Evolutionary conservation across 805 yeast genomes (phyloP).

Genomic region (Candida gorgasii): DNA sequence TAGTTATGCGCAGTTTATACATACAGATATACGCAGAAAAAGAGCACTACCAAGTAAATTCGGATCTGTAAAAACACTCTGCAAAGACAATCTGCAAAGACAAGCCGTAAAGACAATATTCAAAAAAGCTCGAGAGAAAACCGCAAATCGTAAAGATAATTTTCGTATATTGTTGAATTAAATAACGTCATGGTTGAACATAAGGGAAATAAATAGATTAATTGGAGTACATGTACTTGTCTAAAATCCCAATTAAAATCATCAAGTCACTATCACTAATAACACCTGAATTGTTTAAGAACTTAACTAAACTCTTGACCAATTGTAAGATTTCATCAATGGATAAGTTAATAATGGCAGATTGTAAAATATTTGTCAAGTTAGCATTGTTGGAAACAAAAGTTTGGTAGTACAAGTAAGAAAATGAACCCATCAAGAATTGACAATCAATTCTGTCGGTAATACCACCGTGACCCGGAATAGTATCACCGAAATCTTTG

Average conservation of each 20-base stretch:
- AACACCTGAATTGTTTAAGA: conserved; percentile 40
- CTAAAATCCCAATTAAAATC: conserved; percentile 32
- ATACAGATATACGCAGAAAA: too few relatives aligned
- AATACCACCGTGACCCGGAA: conserved; percentile 98
- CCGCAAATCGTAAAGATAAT: too few relatives aligned
- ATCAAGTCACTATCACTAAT: conserved; percentile 30
- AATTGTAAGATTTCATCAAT: conserved; percentile 65
- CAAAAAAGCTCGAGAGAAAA: too few relatives aligned
- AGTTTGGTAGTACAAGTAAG: conserved; percentile 89
- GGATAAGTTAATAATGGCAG: conserved; percentile 69
- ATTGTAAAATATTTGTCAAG: conserved; percentile 73
- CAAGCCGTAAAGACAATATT: too few relatives aligned
- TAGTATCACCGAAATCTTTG: conserved; percentile 96
- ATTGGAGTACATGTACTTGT: conserved; percentile 13
- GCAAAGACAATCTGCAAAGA: too few relatives aligned
- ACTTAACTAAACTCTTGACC: conserved; percentile 57
- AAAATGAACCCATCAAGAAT: conserved; percentile 94
- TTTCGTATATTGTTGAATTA: neutral
- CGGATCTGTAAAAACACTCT: too few relatives aligned
- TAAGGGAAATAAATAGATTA: conserved; percentile 3
- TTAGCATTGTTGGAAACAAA: conserved; percentile 76
- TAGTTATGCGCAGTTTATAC: too few relatives aligned
- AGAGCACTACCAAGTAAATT: too few relatives aligned
- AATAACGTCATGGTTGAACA: conserved; percentile 2
- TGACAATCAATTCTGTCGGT: conserved; percentile 98